These are phyloP conservation scores for Paracorniculantispora psalliotae DNA, from an alignment of 2,329 filamentous ascomycete species.

Conservation along the genomic window DNA sequence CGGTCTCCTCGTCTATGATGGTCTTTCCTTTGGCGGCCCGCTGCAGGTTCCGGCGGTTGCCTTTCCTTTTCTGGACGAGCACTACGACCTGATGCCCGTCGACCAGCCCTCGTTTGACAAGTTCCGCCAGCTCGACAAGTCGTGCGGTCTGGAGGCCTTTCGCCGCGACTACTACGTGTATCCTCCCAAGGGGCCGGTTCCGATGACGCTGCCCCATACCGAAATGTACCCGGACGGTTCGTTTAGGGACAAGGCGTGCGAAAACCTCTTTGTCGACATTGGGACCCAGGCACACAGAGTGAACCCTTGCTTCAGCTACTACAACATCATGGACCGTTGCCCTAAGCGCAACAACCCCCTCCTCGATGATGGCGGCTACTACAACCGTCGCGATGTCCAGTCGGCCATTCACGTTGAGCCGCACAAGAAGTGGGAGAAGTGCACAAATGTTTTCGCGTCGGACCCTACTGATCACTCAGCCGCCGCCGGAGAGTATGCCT, in stretches of 20 bases:
- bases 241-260: constrained; percentile 44
- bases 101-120: constrained; percentile 53
- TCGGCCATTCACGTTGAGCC: constrained; percentile 59
- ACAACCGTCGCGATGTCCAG: constrained; percentile 66
- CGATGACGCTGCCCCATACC: constrained; percentile 40
- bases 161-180: constrained; percentile 59
- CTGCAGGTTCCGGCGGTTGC: constrained; percentile 43
- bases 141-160: constrained; percentile 60
- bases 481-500: constrained; percentile 39
- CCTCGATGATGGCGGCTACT: constrained; percentile 69
- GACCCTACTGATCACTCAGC: constrained; percentile 42
- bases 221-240: constrained; percentile 25
- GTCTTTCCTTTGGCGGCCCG: constrained; percentile 50
- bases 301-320: constrained; percentile 79
- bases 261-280: constrained; percentile 50
- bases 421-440: constrained; percentile 48
- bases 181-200: constrained; percentile 60
- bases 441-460: constrained; percentile 36
- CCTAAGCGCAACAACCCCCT: constrained; percentile 66
- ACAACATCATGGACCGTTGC: constrained; percentile 68
- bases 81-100: constrained; percentile 55
- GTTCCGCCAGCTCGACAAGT: constrained; percentile 46
- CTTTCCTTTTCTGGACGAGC: constrained; percentile 57
- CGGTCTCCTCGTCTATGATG: constrained; percentile 69
- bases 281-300: constrained; percentile 45